These are phyloP conservation scores for Tolypocladium tropicale DNA, from an alignment of 2,329 filamentous ascomycete genomes.

Conservation along the genomic window DNA sequence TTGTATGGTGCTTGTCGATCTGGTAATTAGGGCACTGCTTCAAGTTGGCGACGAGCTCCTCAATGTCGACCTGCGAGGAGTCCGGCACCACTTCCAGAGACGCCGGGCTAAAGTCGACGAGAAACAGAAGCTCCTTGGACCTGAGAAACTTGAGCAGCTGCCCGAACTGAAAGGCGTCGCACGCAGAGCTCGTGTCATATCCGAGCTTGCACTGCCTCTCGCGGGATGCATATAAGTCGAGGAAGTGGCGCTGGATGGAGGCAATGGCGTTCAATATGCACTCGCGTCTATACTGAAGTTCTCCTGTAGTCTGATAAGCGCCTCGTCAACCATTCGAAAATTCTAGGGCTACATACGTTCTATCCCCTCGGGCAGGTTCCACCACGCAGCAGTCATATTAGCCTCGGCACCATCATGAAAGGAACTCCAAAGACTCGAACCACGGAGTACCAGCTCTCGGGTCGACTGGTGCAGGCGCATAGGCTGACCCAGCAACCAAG, in stretches of 20 bases:
- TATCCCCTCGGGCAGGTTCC: slow-evolving; percentile 58
- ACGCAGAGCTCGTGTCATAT: slow-evolving; percentile 61
- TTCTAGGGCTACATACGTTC: slow-evolving; percentile 43
- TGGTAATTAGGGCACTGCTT: slow-evolving; percentile 63
- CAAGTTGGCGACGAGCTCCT: slow-evolving; percentile 48
- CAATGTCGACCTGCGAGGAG: slow-evolving; percentile 49
- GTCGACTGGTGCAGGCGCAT: slow-evolving; percentile 51
- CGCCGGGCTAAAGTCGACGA: slow-evolving; percentile 44
- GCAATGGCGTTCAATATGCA: slow-evolving; percentile 59
- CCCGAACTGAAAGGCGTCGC: slow-evolving; percentile 69
- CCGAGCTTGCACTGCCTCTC: slow-evolving; percentile 59
- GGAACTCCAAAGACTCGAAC: slow-evolving; percentile 48
- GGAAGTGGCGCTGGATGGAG: slow-evolving; percentile 58
- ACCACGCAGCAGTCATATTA: slow-evolving; percentile 46
- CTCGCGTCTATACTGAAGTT: slow-evolving; percentile 55
- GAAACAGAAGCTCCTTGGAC: slow-evolving; percentile 47
- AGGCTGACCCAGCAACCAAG: slow-evolving; percentile 54
- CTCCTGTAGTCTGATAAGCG: slow-evolving; percentile 32
- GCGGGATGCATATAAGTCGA: slow-evolving; percentile 57
- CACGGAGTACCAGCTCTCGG: slow-evolving; percentile 54
- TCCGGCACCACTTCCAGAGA: slow-evolving; percentile 35
- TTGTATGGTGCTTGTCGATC: slow-evolving; percentile 61
- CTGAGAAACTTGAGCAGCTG: slow-evolving; percentile 66
- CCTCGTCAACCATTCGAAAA: background rate
- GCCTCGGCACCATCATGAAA: slow-evolving; percentile 21